Percentiles rank a stretch among this genome's conserved stretches.
phyloP scores from a whole-genome alignment of 2,329 filamentous ascomycete species.

The Claviceps purpurea region DNA sequence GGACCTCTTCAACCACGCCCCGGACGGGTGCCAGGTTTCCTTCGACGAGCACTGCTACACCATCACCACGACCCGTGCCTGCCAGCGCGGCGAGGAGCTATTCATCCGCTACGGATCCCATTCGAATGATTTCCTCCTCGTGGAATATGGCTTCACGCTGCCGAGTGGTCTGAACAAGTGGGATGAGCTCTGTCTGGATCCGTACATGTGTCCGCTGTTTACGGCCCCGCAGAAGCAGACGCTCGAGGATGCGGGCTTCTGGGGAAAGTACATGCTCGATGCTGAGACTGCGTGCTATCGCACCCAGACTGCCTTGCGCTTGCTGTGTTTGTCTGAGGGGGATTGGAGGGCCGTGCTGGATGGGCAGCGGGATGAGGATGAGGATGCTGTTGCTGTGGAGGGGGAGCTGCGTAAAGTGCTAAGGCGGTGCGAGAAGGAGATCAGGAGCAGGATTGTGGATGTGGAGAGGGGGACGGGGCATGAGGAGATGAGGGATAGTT shows the following conservation, averaged over 20 bases:
- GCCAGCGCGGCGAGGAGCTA: constrained; percentile 47
- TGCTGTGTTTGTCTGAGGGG: constrained; percentile 19
- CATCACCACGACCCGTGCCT: constrained; percentile 36
- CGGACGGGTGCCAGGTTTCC: constrained; percentile 37
- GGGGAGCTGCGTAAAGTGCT: constrained; percentile 24
- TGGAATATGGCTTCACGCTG: constrained; percentile 48
- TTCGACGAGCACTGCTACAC: constrained; percentile 39
- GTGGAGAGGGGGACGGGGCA: constrained; percentile 17
- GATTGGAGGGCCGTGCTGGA: constrained; percentile 34
- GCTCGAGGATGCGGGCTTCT: constrained; percentile 33
- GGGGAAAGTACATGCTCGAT: constrained; percentile 39
- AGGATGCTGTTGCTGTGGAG: constrained; percentile 26
- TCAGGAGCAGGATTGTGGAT: constrained; percentile 17
- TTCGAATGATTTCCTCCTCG: constrained; percentile 55
- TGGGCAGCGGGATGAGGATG: constrained; percentile 31
- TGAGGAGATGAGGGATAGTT: constrained; percentile 12
- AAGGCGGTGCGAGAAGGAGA: constrained; percentile 20
- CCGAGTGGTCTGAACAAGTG: constrained; percentile 30
- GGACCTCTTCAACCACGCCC: constrained; percentile 54
- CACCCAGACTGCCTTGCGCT: constrained; percentile 39
- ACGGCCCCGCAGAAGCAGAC: constrained; percentile 18
- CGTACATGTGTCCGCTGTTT: constrained; percentile 29
- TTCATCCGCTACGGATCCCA: constrained; percentile 57
- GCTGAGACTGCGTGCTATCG: constrained; percentile 36
- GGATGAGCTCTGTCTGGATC: constrained; percentile 36